Evolutionary conservation across 441 rosid species (phyloP).

Genomic region (Flueggea neowawraea): DNA sequence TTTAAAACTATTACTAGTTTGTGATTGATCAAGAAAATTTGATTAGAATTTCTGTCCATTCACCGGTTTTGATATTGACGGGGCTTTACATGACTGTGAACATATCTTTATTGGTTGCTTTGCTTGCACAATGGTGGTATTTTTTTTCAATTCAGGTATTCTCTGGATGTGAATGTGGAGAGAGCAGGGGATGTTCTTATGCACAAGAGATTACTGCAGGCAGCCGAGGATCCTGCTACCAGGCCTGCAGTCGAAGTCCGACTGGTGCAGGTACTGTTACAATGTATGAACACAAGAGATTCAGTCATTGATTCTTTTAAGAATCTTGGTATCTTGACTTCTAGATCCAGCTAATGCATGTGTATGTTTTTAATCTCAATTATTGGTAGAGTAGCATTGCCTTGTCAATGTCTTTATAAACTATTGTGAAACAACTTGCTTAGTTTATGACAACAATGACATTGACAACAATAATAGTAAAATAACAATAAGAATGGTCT

Average conservation of each 20-base stretch:
- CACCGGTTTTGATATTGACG: too few relatives aligned
- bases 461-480: not conserved
- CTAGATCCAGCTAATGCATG: constrained; percentile 8
- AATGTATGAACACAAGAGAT: not conserved
- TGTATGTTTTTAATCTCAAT: constrained; percentile 8
- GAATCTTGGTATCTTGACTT: constrained; percentile 8
- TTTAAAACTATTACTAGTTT: too few relatives aligned
- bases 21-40: too few relatives aligned
- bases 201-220: constrained; percentile 58
- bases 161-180: constrained; percentile 63
- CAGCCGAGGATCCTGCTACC: constrained; percentile 44
- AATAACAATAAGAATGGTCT: too few relatives aligned
- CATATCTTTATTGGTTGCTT: not conserved
- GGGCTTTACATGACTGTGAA: too few relatives aligned
- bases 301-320: constrained; percentile 14
- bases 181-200: constrained; percentile 66
- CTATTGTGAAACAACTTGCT: constrained; percentile 4
- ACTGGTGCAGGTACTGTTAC: constrained; percentile 43
- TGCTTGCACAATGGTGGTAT: not conserved
- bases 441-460: not conserved
- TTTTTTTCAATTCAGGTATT: constrained; percentile 32
- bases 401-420: constrained; percentile 1
- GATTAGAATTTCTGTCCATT: too few relatives aligned
- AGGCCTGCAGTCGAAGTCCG: constrained; percentile 69
- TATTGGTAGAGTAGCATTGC: constrained; percentile 17